Percentiles rank a stretch among this genome's conserved stretches.
Conservation (phyloP, 768 basidiomycete genomes). For the Russula olivacea region DNA sequence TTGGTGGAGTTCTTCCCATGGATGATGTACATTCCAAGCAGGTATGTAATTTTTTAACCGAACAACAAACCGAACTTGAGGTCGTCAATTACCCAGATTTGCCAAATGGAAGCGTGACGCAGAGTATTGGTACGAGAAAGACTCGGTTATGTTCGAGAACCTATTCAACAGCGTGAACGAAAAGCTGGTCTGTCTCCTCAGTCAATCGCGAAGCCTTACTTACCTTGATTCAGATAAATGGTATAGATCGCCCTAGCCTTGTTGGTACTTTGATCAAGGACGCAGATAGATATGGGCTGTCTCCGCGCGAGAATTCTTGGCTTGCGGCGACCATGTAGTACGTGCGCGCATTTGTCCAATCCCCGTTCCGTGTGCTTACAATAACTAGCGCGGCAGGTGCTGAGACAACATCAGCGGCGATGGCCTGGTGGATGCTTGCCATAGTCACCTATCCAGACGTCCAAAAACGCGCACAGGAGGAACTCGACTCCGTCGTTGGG, state of each 20-base stretch:
- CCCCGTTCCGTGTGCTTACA: not conserved
- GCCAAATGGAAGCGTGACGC: conserved; percentile 27
- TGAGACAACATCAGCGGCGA: conserved; percentile 15
- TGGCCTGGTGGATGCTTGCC: conserved; percentile 22
- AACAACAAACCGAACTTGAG: not conserved
- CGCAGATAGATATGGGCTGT: conserved; percentile 14
- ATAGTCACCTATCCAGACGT: conserved; percentile 19
- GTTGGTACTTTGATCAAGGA: conserved; percentile 12
- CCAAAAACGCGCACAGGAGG: conserved; percentile 17
- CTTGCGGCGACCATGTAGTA: conserved; percentile 20
- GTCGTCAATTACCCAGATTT: not conserved
- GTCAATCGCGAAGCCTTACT: not conserved
- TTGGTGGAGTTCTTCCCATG: conserved; percentile 24
- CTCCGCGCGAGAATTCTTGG: conserved; percentile 17
- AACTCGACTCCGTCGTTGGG: conserved; percentile 21
- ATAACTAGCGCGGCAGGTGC: conserved; percentile 9
- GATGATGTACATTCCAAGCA: conserved; percentile 24
- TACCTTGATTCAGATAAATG: conserved; percentile 6
- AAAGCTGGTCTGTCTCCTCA: conserved; percentile 8
- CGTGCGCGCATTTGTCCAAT: not conserved
- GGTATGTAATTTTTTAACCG: not conserved
- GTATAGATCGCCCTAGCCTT: conserved; percentile 16
- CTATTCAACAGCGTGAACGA: conserved; percentile 15
- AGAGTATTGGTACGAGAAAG: conserved; percentile 21
- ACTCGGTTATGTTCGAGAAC: conserved; percentile 19